Conservation (phyloP, 495 filamentous ascomycete species). For the Talaromyces liani region DNA sequence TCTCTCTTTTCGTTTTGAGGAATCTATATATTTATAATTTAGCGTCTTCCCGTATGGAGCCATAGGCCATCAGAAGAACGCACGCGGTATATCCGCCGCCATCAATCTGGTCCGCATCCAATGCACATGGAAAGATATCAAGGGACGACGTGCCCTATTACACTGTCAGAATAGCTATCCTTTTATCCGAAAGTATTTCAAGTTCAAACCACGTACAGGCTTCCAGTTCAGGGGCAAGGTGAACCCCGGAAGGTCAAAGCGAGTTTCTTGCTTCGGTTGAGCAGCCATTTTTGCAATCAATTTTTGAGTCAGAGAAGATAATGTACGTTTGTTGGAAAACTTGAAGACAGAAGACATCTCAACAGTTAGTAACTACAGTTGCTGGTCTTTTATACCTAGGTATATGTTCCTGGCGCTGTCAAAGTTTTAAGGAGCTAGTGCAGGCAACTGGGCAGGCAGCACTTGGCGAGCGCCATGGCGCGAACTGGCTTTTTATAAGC, state of each 20-base stretch:
- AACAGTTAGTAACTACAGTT: background rate
- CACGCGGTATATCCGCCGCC: background rate
- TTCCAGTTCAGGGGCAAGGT: background rate
- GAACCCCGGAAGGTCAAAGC: background rate
- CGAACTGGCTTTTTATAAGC: background rate
- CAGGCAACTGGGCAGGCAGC: background rate
- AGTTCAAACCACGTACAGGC: background rate
- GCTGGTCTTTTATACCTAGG: background rate
- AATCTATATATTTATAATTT: background rate
- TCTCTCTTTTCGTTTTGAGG: background rate
- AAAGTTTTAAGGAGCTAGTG: background rate
- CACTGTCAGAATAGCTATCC: background rate
- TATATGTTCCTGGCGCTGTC: background rate
- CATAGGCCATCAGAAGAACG: background rate
- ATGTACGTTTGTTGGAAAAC: background rate
- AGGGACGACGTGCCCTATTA: background rate
- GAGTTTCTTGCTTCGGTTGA: background rate
- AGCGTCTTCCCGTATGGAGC: background rate
- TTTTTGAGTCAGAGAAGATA: background rate
- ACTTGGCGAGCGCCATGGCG: background rate
- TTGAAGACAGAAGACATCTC: background rate
- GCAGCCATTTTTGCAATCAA: background rate
- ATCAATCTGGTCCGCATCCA: background rate
- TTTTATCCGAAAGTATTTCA: no score
- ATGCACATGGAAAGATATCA: background rate